Percentiles rank a stretch among this genome's conserved stretches.
Conservation (phyloP, 164 flowering plant genomes). For the Macadamia integrifolia region DNA sequence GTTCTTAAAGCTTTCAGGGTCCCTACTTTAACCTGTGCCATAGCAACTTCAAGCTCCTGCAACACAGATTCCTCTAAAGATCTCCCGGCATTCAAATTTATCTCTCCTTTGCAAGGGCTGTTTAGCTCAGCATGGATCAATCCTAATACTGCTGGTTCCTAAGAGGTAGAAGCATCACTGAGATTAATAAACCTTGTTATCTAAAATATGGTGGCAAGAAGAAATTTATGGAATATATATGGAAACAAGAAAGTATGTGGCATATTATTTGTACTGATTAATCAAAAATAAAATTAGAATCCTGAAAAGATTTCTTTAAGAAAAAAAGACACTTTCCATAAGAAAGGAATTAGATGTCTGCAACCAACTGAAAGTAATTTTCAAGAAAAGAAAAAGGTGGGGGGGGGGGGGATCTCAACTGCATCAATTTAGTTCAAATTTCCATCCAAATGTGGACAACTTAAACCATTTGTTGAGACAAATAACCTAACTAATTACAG, state of each 20-base stretch:
- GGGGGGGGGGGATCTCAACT: too few species aligned
- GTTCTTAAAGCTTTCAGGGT: background rate
- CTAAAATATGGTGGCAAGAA: background rate
- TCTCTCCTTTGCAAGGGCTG: slow-evolving; percentile 1
- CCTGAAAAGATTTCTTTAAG: too few species aligned
- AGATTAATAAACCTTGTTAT: slow-evolving; percentile 4
- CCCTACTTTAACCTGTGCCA: slow-evolving; percentile 31
- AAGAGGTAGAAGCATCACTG: slow-evolving; percentile 3
- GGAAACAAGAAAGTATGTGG: background rate
- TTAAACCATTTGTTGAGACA: too few species aligned
- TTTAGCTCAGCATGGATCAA: slow-evolving; percentile 15
- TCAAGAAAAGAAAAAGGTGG: too few species aligned
- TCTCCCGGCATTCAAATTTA: slow-evolving; percentile 13
- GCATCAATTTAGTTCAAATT: too few species aligned
- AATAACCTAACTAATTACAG: too few species aligned
- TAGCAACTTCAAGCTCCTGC: slow-evolving; percentile 36
- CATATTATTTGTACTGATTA: too few species aligned
- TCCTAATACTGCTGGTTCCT: slow-evolving; percentile 19
- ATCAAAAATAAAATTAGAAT: too few species aligned
- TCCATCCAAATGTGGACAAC: too few species aligned
- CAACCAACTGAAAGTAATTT: too few species aligned
- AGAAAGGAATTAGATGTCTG: too few species aligned
- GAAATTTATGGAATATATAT: background rate
- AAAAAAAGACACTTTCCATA: too few species aligned
- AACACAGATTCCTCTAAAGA: slow-evolving; percentile 38